Conservation (phyloP, 2,329 filamentous ascomycete genomes). For the Penicillium sp. region DNA sequence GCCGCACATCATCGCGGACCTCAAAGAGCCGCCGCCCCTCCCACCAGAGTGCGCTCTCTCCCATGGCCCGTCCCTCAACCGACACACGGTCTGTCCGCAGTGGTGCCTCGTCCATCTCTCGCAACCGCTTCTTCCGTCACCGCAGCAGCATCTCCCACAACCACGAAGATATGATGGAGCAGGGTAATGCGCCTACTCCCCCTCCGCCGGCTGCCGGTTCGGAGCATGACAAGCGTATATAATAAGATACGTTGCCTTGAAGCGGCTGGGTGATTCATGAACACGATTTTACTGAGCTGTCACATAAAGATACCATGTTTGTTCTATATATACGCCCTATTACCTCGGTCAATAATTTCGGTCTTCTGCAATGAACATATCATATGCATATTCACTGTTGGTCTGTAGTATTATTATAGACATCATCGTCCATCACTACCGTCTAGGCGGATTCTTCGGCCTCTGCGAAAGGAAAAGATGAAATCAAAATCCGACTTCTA, state of each 20-base stretch:
- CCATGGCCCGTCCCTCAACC: conserved; percentile 25
- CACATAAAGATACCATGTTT: neutral
- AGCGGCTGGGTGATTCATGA: neutral
- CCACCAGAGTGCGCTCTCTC: conserved; percentile 23
- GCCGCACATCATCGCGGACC: conserved; percentile 15
- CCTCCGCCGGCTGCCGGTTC: neutral
- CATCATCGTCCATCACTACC: neutral
- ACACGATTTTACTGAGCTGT: neutral
- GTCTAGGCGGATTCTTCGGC: too few relatives aligned
- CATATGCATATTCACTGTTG: neutral
- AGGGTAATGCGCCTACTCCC: conserved; percentile 38
- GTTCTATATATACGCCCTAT: neutral
- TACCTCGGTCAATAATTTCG: neutral
- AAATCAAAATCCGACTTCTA: too few relatives aligned
- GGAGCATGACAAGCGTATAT: neutral
- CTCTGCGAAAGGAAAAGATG: too few relatives aligned
- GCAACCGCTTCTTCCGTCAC: conserved; percentile 60
- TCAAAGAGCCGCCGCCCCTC: conserved; percentile 22
- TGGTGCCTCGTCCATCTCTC: conserved; percentile 40
- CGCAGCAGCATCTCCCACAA: conserved; percentile 27
- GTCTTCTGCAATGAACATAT: neutral
- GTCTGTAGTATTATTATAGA: neutral
- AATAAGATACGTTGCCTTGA: neutral
- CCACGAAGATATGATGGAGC: conserved; percentile 43
- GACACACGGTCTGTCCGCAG: conserved; percentile 31